Conservation (phyloP, 1,284 basidiomycete species). For the Moesziomyces antarcticus region DNA sequence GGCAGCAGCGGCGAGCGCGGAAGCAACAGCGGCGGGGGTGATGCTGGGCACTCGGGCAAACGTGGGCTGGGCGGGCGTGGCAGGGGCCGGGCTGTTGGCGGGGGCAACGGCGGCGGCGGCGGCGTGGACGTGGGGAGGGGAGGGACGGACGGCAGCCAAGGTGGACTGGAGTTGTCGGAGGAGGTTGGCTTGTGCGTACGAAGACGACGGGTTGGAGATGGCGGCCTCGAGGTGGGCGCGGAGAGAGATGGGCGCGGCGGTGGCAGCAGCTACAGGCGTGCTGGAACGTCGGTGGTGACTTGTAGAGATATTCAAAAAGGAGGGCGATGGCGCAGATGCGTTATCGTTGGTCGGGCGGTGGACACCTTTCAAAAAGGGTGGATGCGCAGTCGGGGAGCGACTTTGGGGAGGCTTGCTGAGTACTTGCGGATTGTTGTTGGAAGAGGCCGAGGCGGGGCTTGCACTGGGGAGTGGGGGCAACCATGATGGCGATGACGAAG, state of each 20-base stretch:
- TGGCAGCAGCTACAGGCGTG: constrained; percentile 5
- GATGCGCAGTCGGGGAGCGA: constrained; percentile 21
- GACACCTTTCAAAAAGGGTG: constrained; percentile 52
- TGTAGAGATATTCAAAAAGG: constrained; percentile 30
- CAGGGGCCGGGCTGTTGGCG: constrained; percentile 16
- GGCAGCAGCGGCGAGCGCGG: constrained; percentile 31
- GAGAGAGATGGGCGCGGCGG: constrained; percentile 26
- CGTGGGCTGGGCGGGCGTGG: constrained; percentile 22
- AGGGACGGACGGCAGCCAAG: constrained; percentile 43
- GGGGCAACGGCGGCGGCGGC: constrained; percentile 9
- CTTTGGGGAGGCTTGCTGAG: constrained; percentile 23
- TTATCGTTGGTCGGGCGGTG: constrained; percentile 52
- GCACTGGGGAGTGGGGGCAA: constrained; percentile 38
- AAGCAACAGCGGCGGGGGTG: constrained; percentile 38
- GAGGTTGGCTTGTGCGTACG: constrained; percentile 48
- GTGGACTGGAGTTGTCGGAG: constrained; percentile 38
- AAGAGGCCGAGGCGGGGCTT: constrained; percentile 44
- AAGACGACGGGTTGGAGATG: constrained; percentile 50
- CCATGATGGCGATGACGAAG: constrained; percentile 44
- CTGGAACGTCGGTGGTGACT: background rate
- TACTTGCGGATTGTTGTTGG: constrained; percentile 29
- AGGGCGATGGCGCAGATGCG: constrained; percentile 7
- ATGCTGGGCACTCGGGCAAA: constrained; percentile 48
- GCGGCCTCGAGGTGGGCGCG: constrained; percentile 48
- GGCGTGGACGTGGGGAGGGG: constrained; percentile 6